Evolutionary conservation across 176 grass and related monocot species (phyloP).

Genomic region (Puccinellia tenuiflora): DNA sequence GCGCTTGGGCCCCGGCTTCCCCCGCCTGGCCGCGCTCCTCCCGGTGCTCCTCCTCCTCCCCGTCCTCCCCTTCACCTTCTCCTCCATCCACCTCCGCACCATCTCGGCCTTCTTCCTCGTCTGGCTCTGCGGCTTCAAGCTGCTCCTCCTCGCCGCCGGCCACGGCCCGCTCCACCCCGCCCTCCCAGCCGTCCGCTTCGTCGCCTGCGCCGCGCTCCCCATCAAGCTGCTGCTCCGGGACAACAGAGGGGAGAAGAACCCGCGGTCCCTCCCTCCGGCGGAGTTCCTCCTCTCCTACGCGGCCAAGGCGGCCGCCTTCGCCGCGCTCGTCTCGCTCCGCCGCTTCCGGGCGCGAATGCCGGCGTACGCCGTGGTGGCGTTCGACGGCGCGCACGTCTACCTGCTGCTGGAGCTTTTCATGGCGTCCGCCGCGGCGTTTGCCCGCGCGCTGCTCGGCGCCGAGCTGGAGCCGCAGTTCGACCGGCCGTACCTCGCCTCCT

Average conservation of each 20-base stretch:
- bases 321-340: constrained; percentile 33
- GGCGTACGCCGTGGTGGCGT: constrained; percentile 13
- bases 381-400: constrained; percentile 60
- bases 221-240: constrained; percentile 36
- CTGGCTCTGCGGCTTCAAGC: constrained; percentile 68
- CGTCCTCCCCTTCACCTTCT: constrained; percentile 51
- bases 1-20: constrained; percentile 23
- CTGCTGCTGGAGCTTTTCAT: constrained; percentile 56
- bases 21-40: constrained; percentile 41
- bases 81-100: constrained; percentile 57
- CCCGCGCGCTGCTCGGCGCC: constrained; percentile 30
- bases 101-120: constrained; percentile 68
- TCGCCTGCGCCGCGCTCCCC: constrained; percentile 47
- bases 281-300: constrained; percentile 19
- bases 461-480: constrained; percentile 71
- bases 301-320: constrained; percentile 39
- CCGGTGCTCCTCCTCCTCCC: constrained; percentile 52
- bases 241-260: background rate
- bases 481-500: constrained; percentile 47
- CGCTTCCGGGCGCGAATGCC: constrained; percentile 19
- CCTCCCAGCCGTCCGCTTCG: constrained; percentile 41
- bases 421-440: constrained; percentile 31
- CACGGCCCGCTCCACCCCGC: constrained; percentile 38
- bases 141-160: constrained; percentile 53
- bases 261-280: background rate